Evolutionary conservation across 1,284 basidiomycete species (phyloP), one percentile per base, ranked within the genome.

Genomic region (Puccinia horiana): DNA sequence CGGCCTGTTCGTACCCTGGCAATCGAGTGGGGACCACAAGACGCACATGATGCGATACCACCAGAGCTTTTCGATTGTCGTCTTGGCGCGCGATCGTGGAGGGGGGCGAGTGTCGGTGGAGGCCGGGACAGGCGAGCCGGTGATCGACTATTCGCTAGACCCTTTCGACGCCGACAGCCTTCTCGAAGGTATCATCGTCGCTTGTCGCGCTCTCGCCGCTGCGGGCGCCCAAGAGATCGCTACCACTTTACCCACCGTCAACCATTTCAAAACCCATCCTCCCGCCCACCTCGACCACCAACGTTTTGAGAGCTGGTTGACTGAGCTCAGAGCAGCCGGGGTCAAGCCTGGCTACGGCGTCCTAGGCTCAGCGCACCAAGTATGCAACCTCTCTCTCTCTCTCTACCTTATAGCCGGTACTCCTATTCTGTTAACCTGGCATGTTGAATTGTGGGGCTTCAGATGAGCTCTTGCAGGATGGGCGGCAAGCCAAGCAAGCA

Each of bases 381-480:
- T 79, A 54, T 14, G 11, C 14, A 49, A 35, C 32, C 12, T 44
- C 14, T 37, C 49, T 11, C 16, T 14, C 56, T 47, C 40, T 6
- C 23, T 18, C 26, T n/a, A 14, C 37, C 20, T 40, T n/a, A 12
- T 44, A 20, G 44, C 35, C 58, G 23, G 8, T 49, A 14, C 9
- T 56, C 35, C 32, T 16, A 44, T 42, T 29, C 12, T 18, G 12
- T 18, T 49, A 14, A 18, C n/a, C 42, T 18, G 23, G 6, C 29
- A 12, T 26, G 20, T 26, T 40, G 42, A n/a, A 16, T 42, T 16
- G 0, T 26, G 2, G 42, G 23, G 8, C 8, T 47, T 14, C 2
- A 87, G 85, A 89, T 89, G 88, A 87, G 86, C 1, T 87, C 86
- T n/a, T 87, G 86, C 84, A 85, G 85, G 54, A 88, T 89, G 88